Evolutionary conservation across 1,139 yeast species (phyloP).

Genomic region (Yamadazyma sp.): DNA sequence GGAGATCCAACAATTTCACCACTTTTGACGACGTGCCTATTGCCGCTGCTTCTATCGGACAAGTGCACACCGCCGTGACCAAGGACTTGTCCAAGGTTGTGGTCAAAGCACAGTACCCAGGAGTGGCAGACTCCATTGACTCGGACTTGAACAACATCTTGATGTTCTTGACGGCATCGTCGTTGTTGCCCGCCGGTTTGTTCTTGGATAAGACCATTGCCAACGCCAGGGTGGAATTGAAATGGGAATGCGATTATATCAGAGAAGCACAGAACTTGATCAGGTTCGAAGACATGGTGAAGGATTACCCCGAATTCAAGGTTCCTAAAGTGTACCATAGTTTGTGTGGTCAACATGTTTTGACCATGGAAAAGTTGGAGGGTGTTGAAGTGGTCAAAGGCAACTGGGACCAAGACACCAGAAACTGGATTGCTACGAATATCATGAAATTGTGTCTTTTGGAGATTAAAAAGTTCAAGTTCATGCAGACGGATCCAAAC

Average conservation of each 20-base stretch:
- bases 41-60: constrained; percentile 98
- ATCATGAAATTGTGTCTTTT: constrained; percentile 83
- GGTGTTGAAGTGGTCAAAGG: constrained; percentile 85
- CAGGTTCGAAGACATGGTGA: constrained; percentile 60
- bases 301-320: constrained; percentile 66
- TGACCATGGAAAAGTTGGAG: constrained; percentile 87
- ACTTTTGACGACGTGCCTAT: constrained; percentile 85
- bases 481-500: constrained; percentile 99
- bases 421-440: constrained; percentile 78
- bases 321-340: constrained; percentile 84
- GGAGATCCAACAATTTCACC: constrained; percentile 71
- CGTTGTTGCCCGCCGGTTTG: constrained; percentile 86
- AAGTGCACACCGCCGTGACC: constrained; percentile 85
- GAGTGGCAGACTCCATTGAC: constrained; percentile 92
- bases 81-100: constrained; percentile 72
- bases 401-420: constrained; percentile 69
- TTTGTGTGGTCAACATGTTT: constrained; percentile 75
- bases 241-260: constrained; percentile 96
- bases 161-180: constrained; percentile 80
- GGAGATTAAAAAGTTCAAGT: constrained; percentile 81
- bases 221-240: constrained; percentile 87
- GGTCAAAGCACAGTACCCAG: constrained; percentile 97
- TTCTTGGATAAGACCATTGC: constrained; percentile 90
- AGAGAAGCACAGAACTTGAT: constrained; percentile 84
- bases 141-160: constrained; percentile 86